Evolutionary conservation across 164 flowering plant genomes (phyloP).

Genomic region (Aristolochia contorta): DNA sequence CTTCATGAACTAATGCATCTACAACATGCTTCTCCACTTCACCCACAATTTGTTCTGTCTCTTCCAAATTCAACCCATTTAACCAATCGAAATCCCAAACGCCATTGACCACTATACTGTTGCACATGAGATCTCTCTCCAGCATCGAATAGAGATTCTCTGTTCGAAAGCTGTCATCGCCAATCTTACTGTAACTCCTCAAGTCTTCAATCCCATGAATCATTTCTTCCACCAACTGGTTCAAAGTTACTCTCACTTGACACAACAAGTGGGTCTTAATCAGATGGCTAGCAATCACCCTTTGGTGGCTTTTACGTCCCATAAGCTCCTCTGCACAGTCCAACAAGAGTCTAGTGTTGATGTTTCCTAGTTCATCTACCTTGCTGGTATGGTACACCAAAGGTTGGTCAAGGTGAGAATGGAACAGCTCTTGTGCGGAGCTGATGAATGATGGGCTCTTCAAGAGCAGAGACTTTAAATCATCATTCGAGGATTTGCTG

Average conservation of each 20-base stretch:
- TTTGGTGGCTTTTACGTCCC: conserved; percentile 24
- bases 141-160: conserved; percentile 31
- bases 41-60: conserved; percentile 30
- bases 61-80: conserved; percentile 30
- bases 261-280: background rate
- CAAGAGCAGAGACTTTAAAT: conserved; percentile 27
- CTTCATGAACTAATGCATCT: conserved; percentile 44
- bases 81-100: conserved; percentile 66
- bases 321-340: conserved; percentile 59
- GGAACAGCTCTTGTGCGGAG: conserved; percentile 41
- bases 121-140: conserved; percentile 43
- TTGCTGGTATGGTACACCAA: conserved; percentile 4
- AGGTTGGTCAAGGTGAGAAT: conserved; percentile 16
- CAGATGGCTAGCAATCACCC: conserved; percentile 9
- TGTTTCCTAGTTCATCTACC: conserved; percentile 6
- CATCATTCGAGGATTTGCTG: conserved; percentile 5
- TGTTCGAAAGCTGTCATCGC: conserved; percentile 8
- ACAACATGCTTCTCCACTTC: conserved; percentile 43
- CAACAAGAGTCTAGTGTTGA: conserved; percentile 21
- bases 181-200: conserved; percentile 21
- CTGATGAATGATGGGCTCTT: conserved; percentile 41
- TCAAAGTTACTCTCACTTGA: conserved; percentile 21
- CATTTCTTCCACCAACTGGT: conserved; percentile 43
- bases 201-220: conserved; percentile 40
- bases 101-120: conserved; percentile 23